Conservation (phyloP, 2,329 filamentous ascomycete species). For the Fusarium caatingaense region DNA sequence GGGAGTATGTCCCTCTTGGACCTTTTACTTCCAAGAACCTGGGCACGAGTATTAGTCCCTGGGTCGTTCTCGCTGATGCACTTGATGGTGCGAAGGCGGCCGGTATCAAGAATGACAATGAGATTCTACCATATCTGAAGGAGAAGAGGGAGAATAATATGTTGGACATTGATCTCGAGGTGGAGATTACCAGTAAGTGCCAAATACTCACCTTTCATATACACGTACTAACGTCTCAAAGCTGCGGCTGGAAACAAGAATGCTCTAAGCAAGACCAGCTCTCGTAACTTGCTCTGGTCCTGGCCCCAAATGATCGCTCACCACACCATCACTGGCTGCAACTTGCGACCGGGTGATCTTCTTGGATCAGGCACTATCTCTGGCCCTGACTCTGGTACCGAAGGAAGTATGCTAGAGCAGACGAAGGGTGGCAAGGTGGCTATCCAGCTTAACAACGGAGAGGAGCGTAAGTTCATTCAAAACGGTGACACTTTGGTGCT, state of each 20-base stretch:
- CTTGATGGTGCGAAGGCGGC: conserved; percentile 48
- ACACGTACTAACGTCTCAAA: neutral
- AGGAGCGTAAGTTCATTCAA: conserved; percentile 49
- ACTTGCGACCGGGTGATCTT: conserved; percentile 78
- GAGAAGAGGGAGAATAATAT: conserved; percentile 60
- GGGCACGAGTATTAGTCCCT: conserved; percentile 69
- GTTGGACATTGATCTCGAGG: conserved; percentile 53
- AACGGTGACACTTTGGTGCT: conserved; percentile 61
- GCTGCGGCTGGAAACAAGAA: conserved; percentile 48
- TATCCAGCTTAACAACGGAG: conserved; percentile 72
- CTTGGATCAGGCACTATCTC: conserved; percentile 81
- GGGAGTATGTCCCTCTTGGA: conserved; percentile 71
- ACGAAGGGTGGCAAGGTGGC: conserved; percentile 74
- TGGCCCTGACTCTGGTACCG: conserved; percentile 70
- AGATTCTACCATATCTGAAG: conserved; percentile 59
- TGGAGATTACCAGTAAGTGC: conserved; percentile 53
- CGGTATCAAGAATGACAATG: conserved; percentile 51
- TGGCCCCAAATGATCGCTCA: conserved; percentile 88
- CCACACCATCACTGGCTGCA: conserved; percentile 81
- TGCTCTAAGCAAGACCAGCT: conserved; percentile 35
- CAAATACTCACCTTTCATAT: fast-evolving
- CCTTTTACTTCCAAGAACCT: conserved; percentile 73
- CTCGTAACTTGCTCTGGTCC: conserved; percentile 73
- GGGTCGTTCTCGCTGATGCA: conserved; percentile 71
- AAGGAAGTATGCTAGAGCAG: conserved; percentile 79